Conservation (phyloP, 768 basidiomycete genomes). For the Leccinum disarticulatum region DNA sequence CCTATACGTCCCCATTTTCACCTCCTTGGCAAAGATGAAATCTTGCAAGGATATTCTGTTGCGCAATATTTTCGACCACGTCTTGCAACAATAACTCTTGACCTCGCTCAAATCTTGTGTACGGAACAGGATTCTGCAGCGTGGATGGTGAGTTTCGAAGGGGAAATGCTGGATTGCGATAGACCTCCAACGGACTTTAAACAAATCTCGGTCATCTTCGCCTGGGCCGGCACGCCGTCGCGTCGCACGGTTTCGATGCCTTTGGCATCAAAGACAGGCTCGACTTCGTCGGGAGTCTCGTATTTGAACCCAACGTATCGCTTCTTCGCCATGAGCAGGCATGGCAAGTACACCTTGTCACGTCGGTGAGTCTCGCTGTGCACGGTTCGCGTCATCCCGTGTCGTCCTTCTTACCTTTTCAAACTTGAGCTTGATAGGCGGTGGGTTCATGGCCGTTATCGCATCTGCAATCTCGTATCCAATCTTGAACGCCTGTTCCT, state of each 20-base stretch:
- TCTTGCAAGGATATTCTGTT: constrained; percentile 85
- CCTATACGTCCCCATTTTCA: constrained; percentile 93
- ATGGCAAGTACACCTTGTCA: constrained; percentile 86
- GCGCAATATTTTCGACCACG: constrained; percentile 83
- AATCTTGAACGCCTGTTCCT: constrained; percentile 90
- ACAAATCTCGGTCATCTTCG: constrained; percentile 89
- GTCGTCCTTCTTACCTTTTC: constrained; percentile 67
- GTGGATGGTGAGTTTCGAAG: background rate
- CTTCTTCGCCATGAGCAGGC: constrained; percentile 96
- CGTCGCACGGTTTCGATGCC: constrained; percentile 96
- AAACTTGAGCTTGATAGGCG: constrained; percentile 94
- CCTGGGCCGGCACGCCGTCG: constrained; percentile 87
- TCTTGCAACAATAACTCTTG: constrained; percentile 81
- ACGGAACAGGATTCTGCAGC: constrained; percentile 81
- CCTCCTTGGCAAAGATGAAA: constrained; percentile 93
- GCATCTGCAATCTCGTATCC: constrained; percentile 90
- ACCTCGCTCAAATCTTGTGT: constrained; percentile 86
- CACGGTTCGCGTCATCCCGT: background rate
- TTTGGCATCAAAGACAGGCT: constrained; percentile 90
- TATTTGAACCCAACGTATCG: constrained; percentile 98
- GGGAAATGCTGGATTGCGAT: background rate
- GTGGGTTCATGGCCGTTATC: constrained; percentile 83
- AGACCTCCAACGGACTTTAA: constrained; percentile 60
- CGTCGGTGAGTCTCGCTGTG: background rate
- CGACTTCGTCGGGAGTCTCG: constrained; percentile 74